A percentile compares a stretch with the other conserved stretches of the same genome.
These are phyloP conservation scores for Madurella fahalii DNA, from an alignment of 2,329 filamentous ascomycete genomes.

Conservation along the genomic window DNA sequence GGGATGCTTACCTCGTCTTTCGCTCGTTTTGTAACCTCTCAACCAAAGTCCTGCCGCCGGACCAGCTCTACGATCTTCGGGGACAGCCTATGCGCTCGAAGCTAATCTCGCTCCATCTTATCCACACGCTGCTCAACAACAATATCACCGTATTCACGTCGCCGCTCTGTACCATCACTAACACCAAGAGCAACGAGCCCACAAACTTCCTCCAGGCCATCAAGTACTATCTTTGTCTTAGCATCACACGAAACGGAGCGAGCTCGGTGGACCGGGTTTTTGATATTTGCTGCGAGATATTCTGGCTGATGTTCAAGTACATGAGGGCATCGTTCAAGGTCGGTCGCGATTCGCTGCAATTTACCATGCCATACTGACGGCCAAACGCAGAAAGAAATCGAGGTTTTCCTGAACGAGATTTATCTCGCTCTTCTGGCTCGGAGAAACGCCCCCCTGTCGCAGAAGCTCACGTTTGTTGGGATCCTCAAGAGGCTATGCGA, in stretches of 20 bases:
- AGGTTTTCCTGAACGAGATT: constrained; percentile 96
- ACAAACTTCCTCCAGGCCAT: constrained; percentile 91
- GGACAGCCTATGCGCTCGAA: constrained; percentile 98
- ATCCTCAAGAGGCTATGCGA: constrained; percentile 79
- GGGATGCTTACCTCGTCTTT: constrained; percentile 95
- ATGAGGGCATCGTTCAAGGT: constrained; percentile 93
- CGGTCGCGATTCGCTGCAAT: constrained; percentile 26
- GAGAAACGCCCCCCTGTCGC: constrained; percentile 77
- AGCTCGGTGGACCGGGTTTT: constrained; percentile 91
- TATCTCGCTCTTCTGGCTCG: constrained; percentile 90
- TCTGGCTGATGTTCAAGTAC: constrained; percentile 94
- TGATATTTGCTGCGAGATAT: constrained; percentile 93
- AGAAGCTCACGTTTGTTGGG: constrained; percentile 88
- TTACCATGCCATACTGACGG: neutral
- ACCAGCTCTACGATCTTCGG: constrained; percentile 88
- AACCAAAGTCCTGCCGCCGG: constrained; percentile 82
- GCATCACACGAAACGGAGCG: constrained; percentile 89
- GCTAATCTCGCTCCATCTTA: constrained; percentile 88
- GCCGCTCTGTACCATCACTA: constrained; percentile 85
- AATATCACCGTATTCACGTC: constrained; percentile 88
- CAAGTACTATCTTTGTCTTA: constrained; percentile 94
- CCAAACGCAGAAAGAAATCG: constrained; percentile 79
- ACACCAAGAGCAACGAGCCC: constrained; percentile 80
- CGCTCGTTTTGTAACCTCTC: constrained; percentile 96
- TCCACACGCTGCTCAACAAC: constrained; percentile 93